phyloP scores from a whole-genome alignment of 2,329 filamentous ascomycete genomes.

The Pseudogymnoascus sp. region DNA sequence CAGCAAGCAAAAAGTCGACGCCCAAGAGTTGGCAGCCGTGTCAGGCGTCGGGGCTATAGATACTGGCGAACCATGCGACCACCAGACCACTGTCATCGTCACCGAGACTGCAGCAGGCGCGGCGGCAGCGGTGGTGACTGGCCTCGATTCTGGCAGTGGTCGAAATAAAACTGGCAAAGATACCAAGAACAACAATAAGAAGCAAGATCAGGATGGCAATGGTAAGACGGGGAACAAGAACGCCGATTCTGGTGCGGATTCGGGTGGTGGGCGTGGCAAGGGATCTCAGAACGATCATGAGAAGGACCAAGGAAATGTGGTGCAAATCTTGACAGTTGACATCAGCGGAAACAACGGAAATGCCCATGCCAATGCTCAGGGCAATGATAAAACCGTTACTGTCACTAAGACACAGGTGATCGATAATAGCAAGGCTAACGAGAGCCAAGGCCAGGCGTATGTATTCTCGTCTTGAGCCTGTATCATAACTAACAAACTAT shows the following conservation, averaged over 20 bases:
- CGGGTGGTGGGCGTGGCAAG: background rate
- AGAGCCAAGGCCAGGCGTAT: background rate
- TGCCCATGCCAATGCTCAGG: background rate
- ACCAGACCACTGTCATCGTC: background rate
- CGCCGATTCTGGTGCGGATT: background rate
- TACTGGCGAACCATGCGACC: background rate
- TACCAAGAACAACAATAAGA: background rate
- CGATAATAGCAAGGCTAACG: background rate
- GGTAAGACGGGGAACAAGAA: background rate
- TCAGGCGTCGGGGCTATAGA: background rate
- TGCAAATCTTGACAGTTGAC: conserved; percentile 1
- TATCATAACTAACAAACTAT: background rate
- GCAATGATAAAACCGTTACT: background rate
- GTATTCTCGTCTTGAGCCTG: background rate
- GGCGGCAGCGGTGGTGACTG: background rate
- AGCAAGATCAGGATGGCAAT: background rate
- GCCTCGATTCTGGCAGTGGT: background rate
- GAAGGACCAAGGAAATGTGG: background rate
- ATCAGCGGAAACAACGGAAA: background rate
- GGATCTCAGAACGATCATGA: background rate
- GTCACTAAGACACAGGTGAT: background rate
- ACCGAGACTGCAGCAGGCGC: background rate
- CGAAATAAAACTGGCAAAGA: background rate
- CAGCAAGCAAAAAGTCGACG: background rate
- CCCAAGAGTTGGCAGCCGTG: background rate